Evolutionary conservation across 257 asterid genomes (phyloP), one percentile per base, ranked within the genome.

Genomic region (Plantago ovata): DNA sequence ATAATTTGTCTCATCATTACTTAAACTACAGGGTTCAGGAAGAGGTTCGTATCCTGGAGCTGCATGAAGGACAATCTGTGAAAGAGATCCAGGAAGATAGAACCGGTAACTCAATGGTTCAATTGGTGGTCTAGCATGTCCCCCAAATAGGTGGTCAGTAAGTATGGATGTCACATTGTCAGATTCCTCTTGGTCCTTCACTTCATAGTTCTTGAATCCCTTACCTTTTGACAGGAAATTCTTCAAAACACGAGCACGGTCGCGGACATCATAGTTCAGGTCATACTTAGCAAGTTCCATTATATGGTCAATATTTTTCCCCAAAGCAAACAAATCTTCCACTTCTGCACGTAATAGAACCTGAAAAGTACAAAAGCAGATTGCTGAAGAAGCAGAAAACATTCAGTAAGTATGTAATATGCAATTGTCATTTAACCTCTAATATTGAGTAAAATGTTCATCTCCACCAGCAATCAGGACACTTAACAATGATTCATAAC

Each of bases 21-120:
- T 69, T 50, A 86, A 66, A 80, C 98, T 85, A 66, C 83, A 75
- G 43, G 98, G 98, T 73, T 75, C 80, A 66, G 98, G 98, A 53
- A 93, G 95, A 75, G 95, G 96, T 79, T 86, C 97, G 56, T 93
- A 93, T 67, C 98, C 95, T 12, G 98, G 97, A 82, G 98, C 98
- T 63, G 98, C 98, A 68, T 93, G 98, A 76, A 93, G 89, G 53
- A 93, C 95, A 57, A 93, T 78, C 78, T 86, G 98, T 13, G 98
- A 93, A 66, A 93, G 95, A 72, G 98, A 84, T 46, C 98, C 98
- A 41, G 98, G 98, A 53, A 93, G 95, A 84, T 93, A 93, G 69
- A 88, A 82, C 23, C 85, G 78, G 74, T 69, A 80, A 64, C 74
- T 81, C 61, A 72, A 72, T 54, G 89, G 75, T 72, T 84, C 89